Evolutionary conservation across 2,329 filamentous ascomycete genomes (phyloP), one percentile per base, ranked within the genome.

Genomic region (Aureobasidium sp.): DNA sequence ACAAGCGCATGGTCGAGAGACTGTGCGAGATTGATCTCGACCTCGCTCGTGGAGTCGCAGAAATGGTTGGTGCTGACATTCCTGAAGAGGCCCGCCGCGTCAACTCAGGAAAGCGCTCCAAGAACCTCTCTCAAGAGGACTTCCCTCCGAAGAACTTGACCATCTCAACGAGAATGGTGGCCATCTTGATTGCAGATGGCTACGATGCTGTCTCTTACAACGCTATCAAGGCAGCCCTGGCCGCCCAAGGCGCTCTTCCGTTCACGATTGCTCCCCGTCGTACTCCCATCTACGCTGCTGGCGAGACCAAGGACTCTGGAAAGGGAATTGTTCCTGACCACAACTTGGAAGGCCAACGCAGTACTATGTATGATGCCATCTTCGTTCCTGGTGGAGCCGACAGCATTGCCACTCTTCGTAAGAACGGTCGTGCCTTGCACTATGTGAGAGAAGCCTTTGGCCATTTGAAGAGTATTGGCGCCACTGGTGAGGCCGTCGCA

Each of bases 401-500:
- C 62, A 84, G 84, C 0, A 75, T 89, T 48, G 76, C 82, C 58
- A 84, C 84, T 0, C 81, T 94, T 0, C 76, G 81, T 62, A 84
- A 86, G 77, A 90, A 82, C 64, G 89, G 90, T 0, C 86, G 89
- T 20, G 88, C 88, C 0, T 70, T 88, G 1, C 87, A 93, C 76
- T 94, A 87, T 84, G 76, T 93, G 4, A 82, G 87, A 2, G 90
- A 94, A 72, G 87, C 89, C 0, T 94, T 93, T 67, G 89, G 89
- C 0, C 90, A 94, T 66, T 79, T 91, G 56, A 94, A 94, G 78
- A 78, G 88, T 1, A 88, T 94, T 27, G 90, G 85, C 1, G 90
- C 87, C 0, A 88, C 87, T 0, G 89, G 88, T 0, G 88, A 91
- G 70, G 89, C 80, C 0, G 83, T 90, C 0, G 77, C 83, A 2